A percentile compares a stretch with the other conserved stretches of the same genome.
Conservation (phyloP, 2,329 filamentous ascomycete species). For the Lasiodiplodia theobromae region DNA sequence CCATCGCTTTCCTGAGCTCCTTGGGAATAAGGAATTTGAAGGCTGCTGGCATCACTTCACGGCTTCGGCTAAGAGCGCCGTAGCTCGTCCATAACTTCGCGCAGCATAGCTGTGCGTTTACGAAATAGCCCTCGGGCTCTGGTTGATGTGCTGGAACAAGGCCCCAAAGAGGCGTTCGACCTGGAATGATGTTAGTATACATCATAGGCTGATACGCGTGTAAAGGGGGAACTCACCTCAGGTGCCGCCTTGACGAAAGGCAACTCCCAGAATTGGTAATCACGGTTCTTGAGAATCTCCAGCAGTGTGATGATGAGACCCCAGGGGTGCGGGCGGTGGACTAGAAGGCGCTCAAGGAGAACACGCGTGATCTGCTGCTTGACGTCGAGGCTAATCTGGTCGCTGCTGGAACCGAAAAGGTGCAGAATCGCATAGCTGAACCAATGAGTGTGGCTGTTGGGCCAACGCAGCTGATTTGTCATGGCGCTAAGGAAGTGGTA, state of each 20-base stretch:
- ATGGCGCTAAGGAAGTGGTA: conserved; percentile 87
- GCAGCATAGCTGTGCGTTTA: conserved; percentile 2
- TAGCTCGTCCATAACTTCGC: background rate
- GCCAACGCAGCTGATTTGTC: conserved; percentile 89
- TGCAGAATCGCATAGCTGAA: conserved; percentile 87
- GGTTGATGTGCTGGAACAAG: conserved; percentile 54
- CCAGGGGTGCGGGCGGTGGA: conserved; percentile 94
- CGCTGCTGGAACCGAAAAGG: conserved; percentile 71
- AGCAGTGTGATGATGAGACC: conserved; percentile 87
- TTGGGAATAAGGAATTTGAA: background rate
- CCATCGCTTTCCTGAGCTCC: background rate
- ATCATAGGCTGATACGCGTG: conserved; percentile 22
- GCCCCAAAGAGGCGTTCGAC: conserved; percentile 56
- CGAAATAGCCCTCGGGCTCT: conserved; percentile 49
- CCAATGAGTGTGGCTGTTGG: conserved; percentile 89
- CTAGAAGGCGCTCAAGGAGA: conserved; percentile 84
- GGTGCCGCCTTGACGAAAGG: conserved; percentile 90
- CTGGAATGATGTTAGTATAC: conserved; percentile 38
- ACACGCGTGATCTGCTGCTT: conserved; percentile 91
- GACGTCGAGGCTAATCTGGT: conserved; percentile 75
- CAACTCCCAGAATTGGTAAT: conserved; percentile 89
- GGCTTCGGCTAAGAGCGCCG: background rate
- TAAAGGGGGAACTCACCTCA: conserved; percentile 66
- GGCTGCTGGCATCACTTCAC: background rate
- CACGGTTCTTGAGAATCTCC: conserved; percentile 90